These are phyloP conservation scores for Hypomontagnella submonticulosa DNA, from an alignment of 495 filamentous ascomycete species.

Conservation along the genomic window DNA sequence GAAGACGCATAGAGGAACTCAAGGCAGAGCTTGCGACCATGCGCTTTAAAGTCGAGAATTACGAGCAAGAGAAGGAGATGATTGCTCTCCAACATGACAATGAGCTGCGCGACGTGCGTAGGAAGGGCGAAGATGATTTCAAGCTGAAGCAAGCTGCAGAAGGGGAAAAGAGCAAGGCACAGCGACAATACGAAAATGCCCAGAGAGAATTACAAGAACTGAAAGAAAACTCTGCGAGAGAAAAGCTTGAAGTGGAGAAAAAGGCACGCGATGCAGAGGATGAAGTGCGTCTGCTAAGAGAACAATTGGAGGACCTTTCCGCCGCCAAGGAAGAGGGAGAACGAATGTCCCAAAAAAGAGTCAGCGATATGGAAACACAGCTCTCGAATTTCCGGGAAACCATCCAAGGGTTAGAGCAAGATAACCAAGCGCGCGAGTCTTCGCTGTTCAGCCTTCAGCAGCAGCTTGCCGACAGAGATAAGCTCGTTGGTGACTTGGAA, in stretches of 20 bases:
- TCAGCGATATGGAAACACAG: conserved; percentile 76
- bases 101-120: conserved; percentile 78
- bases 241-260: conserved; percentile 76
- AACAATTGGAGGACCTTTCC: conserved; percentile 80
- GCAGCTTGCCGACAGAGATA: conserved; percentile 72
- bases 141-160: conserved; percentile 81
- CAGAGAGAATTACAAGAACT: conserved; percentile 76
- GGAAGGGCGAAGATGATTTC: conserved; percentile 84
- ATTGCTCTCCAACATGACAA: conserved; percentile 79
- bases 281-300: conserved; percentile 74
- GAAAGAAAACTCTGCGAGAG: conserved; percentile 72
- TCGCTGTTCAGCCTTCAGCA: conserved; percentile 73
- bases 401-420: conserved; percentile 76
- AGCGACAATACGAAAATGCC: conserved; percentile 76
- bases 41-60: conserved; percentile 67
- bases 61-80: conserved; percentile 89
- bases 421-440: conserved; percentile 71
- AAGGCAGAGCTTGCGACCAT: conserved; percentile 66
- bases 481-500: conserved; percentile 76
- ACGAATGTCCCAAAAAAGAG: conserved; percentile 73
- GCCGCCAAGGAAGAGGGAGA: conserved; percentile 76
- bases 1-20: conserved; percentile 62
- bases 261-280: conserved; percentile 77
- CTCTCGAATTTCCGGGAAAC: conserved; percentile 73
- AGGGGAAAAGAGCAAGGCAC: conserved; percentile 71